A percentile compares a stretch with the other conserved stretches of the same genome.
Conservation (phyloP, 2,329 filamentous ascomycete species). For the Talaromyces sp. region DNA sequence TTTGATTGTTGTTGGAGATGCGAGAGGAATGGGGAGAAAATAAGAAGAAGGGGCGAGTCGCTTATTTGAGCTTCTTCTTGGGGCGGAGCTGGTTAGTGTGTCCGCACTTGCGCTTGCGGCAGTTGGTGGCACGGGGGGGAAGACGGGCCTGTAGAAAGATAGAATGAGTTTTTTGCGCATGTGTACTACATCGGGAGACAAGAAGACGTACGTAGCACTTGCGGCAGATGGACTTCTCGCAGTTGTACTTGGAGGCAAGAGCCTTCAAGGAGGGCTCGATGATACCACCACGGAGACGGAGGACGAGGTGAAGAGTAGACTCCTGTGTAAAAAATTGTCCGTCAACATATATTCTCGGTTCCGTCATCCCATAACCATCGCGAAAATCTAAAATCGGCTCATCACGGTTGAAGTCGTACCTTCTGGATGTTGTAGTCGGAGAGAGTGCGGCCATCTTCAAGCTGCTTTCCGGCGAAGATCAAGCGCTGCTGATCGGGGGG, state of each 20-base stretch:
- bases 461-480: constrained; percentile 99
- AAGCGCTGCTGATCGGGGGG: constrained; percentile 96
- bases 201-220: constrained; percentile 89
- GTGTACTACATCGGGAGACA: neutral
- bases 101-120: constrained; percentile 99
- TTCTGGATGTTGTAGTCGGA: constrained; percentile 99
- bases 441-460: constrained; percentile 95
- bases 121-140: constrained; percentile 98
- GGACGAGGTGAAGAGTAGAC: constrained; percentile 96
- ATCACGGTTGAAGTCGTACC: constrained; percentile 51
- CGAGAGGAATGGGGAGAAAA: neutral
- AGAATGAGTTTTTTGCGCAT: constrained; percentile 8
- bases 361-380: neutral
- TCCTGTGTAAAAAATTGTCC: constrained; percentile 56
- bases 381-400: neutral
- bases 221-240: constrained; percentile 99
- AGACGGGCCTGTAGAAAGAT: constrained; percentile 63
- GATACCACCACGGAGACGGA: constrained; percentile 98
- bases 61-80: constrained; percentile 99
- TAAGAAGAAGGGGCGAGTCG: constrained; percentile 22
- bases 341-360: constrained; percentile 1
- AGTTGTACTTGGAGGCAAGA: constrained; percentile 99
- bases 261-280: constrained; percentile 99
- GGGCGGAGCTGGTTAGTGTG: constrained; percentile 99
- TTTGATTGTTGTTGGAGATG: constrained; percentile 2